A percentile compares a stretch with the other conserved stretches of the same genome.
Evolutionary conservation across 148 eudicot genomes (phyloP).

Genomic region (Bassia scoparia): DNA sequence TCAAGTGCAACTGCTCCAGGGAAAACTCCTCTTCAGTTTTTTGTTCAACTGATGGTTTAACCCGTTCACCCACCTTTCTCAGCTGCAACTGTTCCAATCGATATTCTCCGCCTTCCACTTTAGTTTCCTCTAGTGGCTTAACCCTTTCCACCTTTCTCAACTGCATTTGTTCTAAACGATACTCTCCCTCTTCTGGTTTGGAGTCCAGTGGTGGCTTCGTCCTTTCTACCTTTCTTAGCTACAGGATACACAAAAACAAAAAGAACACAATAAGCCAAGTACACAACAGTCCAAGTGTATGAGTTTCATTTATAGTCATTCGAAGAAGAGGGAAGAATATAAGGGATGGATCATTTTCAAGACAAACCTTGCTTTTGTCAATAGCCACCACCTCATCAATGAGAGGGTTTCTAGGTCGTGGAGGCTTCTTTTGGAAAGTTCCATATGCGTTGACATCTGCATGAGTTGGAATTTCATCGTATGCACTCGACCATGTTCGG

Average conservation of each 20-base stretch:
- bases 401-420: slow-evolving; percentile 80
- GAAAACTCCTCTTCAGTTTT: slow-evolving; percentile 51
- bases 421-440: slow-evolving; percentile 50
- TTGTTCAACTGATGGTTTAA: slow-evolving; percentile 38
- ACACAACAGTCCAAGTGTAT: neutral
- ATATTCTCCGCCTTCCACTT: slow-evolving; percentile 61
- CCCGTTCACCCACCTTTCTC: slow-evolving; percentile 59
- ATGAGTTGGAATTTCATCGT: slow-evolving; percentile 20
- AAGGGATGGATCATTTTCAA: neutral
- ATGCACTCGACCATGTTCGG: slow-evolving; percentile 34
- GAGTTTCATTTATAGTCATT: neutral
- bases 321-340: neutral
- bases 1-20: slow-evolving; percentile 43
- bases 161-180: slow-evolving; percentile 44
- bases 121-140: slow-evolving; percentile 39
- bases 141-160: slow-evolving; percentile 65
- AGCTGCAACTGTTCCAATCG: slow-evolving; percentile 45
- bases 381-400: slow-evolving; percentile 75
- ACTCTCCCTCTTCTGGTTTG: slow-evolving; percentile 57
- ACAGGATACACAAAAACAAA: neutral
- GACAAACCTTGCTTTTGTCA: slow-evolving; percentile 88
- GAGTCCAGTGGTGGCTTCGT: slow-evolving; percentile 37
- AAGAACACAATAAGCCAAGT: neutral
- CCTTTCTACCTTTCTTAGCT: slow-evolving; percentile 58
- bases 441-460: slow-evolving; percentile 47